Evolutionary conservation across 352 stramenopile species (phyloP), one percentile per base, ranked within the genome.

Genomic region (Pythium scleroteichum): DNA sequence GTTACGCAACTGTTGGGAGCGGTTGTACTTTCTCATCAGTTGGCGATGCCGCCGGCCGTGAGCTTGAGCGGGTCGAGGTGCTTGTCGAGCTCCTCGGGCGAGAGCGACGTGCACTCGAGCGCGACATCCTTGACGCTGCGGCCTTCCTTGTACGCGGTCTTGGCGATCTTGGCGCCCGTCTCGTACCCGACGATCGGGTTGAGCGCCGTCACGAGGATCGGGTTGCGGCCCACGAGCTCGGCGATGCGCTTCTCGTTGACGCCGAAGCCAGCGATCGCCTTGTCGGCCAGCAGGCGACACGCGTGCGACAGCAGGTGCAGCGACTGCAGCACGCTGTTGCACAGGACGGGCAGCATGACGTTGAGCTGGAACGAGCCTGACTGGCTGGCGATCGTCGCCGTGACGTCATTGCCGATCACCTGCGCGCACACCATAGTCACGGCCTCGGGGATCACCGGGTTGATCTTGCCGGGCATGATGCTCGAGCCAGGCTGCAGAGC

Each of bases 401-500:
- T 78, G 40, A 79, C 70, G 68, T 86, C 72, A 35, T 83, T 83
- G 41, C 76, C 76, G 24, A 86, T 86, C 4, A 86, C 76, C 17
- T 82, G 76, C 17, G 76, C 75, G 26, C 74, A 83, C 32, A 82
- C 72, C 76, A 86, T 86, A 20, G 74, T 70, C 51, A 86, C 66
- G 20, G 76, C 64, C 48, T 86, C 76, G 5, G 71, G 74, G 49
- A 82, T 75, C 29, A 79, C 75, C 17, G 96, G 96, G 76, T 99
- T 99, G 41, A 98, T 96, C 76, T 99, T 99, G 20, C 96, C 96
- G 8, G 96, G 96, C 96, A 99, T 99, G 76, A 99, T 99, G 56
- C 78, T 96, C 42, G 73, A 93, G 27, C 95, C 95, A 7, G 95
- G 95, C 75, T 98, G 93, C 49, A 98, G 95, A 20, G 82, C 90